Percentiles rank a stretch among this genome's conserved stretches.
Conservation (phyloP, 1,284 basidiomycete species). For the Tranzscheliella williamsii region DNA sequence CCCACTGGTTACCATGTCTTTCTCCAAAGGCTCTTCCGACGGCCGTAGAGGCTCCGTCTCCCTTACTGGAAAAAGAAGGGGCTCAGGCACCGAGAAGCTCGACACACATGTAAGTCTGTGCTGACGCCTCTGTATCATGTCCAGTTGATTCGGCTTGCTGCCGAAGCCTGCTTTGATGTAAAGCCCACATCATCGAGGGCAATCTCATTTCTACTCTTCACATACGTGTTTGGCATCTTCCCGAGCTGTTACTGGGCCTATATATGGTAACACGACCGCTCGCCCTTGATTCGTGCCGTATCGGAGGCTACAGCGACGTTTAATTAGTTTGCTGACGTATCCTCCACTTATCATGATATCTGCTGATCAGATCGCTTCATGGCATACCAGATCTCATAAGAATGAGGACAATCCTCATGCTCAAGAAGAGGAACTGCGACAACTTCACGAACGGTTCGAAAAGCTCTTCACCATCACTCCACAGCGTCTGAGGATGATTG, state of each 20-base stretch:
- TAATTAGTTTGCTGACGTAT: not conserved
- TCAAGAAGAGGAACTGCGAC: constrained; percentile 45
- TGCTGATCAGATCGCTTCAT: constrained; percentile 43
- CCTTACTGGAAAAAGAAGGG: constrained; percentile 36
- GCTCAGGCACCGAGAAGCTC: constrained; percentile 50
- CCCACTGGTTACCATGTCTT: constrained; percentile 35
- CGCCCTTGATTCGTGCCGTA: too few relatives aligned
- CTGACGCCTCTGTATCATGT: too few relatives aligned
- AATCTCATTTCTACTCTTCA: too few relatives aligned
- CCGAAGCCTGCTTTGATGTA: too few relatives aligned
- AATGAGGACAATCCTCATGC: constrained; percentile 44
- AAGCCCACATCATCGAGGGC: too few relatives aligned
- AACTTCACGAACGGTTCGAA: constrained; percentile 39
- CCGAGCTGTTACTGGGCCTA: too few relatives aligned
- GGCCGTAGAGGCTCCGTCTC: constrained; percentile 40
- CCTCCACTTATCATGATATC: not conserved
- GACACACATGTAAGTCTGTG: constrained; percentile 52
- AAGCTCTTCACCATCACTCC: constrained; percentile 53
- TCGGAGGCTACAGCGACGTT: too few relatives aligned
- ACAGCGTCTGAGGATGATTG: constrained; percentile 67
- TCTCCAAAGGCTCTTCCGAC: constrained; percentile 25
- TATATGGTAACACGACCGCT: too few relatives aligned
- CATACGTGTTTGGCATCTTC: too few relatives aligned
- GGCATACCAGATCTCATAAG: constrained; percentile 52
- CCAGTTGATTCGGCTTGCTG: too few relatives aligned